phyloP scores from a whole-genome alignment of 1,284 basidiomycete genomes.

The Pholiota adiposa region DNA sequence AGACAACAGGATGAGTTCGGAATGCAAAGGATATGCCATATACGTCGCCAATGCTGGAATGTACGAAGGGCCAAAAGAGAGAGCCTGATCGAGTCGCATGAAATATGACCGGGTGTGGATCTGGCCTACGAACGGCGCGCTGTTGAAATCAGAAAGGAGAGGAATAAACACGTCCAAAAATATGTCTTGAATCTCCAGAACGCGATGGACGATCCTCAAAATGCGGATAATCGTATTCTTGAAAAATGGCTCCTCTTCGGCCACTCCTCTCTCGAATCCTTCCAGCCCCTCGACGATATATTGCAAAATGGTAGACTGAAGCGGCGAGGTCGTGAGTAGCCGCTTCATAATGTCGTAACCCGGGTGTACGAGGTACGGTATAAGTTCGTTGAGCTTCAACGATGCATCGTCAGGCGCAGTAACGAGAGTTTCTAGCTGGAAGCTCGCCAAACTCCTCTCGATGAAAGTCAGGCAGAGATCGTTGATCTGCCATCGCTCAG shows the following conservation, averaged over 20 bases:
- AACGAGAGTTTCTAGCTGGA: constrained; percentile 75
- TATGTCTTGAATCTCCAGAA: constrained; percentile 85
- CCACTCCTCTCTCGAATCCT: constrained; percentile 73
- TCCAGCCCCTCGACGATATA: constrained; percentile 81
- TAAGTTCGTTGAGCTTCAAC: constrained; percentile 54
- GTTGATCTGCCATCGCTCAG: constrained; percentile 88
- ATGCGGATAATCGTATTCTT: constrained; percentile 79
- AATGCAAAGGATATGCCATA: constrained; percentile 72
- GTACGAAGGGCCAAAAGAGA: constrained; percentile 77
- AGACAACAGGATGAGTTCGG: constrained; percentile 78
- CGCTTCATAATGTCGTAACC: constrained; percentile 89
- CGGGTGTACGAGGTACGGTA: constrained; percentile 74
- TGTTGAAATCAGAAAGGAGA: constrained; percentile 66
- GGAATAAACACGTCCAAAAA: constrained; percentile 92
- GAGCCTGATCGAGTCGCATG: constrained; percentile 78
- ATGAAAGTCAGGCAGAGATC: constrained; percentile 86
- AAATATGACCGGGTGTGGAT: constrained; percentile 71
- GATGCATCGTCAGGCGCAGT: constrained; percentile 52
- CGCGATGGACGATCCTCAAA: constrained; percentile 82
- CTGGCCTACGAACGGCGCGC: constrained; percentile 51
- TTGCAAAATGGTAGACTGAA: constrained; percentile 75
- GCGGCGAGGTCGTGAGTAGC: constrained; percentile 71
- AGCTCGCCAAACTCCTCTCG: constrained; percentile 82
- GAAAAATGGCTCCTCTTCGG: constrained; percentile 73
- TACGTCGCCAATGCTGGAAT: constrained; percentile 88